These are phyloP conservation scores for Colletotrichum chrysophilum DNA, from an alignment of 2,329 filamentous ascomycete genomes.

Conservation along the genomic window DNA sequence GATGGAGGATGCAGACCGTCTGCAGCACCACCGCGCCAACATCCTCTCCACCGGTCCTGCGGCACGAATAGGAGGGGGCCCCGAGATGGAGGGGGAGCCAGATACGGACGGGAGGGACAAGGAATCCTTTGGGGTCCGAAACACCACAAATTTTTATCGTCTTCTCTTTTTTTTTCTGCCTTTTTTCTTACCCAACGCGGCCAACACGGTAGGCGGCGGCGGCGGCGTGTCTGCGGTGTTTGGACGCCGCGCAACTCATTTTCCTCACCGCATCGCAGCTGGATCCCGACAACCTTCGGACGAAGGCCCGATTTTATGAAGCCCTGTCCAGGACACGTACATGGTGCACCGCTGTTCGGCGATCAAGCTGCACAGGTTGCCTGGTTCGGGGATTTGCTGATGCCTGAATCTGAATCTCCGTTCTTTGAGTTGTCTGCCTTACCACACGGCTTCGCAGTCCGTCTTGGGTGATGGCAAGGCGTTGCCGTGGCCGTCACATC, in stretches of 20 bases:
- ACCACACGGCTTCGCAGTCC: background rate
- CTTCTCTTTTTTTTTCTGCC: background rate
- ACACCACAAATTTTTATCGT: background rate
- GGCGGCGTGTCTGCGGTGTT: background rate
- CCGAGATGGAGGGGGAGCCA: background rate
- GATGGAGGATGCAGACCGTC: background rate
- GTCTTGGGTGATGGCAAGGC: background rate
- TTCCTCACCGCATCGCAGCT: background rate
- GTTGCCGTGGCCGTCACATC: background rate
- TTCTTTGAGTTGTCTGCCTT: background rate
- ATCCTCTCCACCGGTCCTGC: background rate
- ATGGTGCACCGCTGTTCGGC: background rate
- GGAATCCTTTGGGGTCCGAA: constrained; percentile 2
- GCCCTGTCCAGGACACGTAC: constrained; percentile 3
- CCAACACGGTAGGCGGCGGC: background rate
- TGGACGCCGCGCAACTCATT: background rate
- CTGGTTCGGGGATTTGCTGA: background rate
- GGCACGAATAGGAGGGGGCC: constrained; percentile 1
- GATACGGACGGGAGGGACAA: background rate
- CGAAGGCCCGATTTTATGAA: constrained; percentile 11
- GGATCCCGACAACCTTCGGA: constrained; percentile 6
- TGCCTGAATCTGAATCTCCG: background rate
- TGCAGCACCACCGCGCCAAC: background rate
- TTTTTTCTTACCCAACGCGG: background rate
- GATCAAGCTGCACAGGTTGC: background rate